phyloP scores from a whole-genome alignment of 345 rosid species.

The Pistacia integerrima region DNA sequence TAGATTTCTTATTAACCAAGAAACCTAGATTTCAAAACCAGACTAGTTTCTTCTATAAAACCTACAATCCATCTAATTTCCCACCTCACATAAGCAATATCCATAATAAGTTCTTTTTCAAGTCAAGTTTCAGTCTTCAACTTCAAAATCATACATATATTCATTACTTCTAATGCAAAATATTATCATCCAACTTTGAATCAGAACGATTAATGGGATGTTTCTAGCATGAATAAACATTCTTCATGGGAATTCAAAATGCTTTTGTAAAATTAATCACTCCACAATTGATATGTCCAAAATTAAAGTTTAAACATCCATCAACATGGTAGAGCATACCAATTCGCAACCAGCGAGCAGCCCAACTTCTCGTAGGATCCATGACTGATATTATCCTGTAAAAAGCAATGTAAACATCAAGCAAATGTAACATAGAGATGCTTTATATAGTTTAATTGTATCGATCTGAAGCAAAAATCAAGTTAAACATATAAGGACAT shows the following conservation, averaged over 20 bases:
- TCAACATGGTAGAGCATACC: slow-evolving; percentile 44
- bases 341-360: slow-evolving; percentile 94
- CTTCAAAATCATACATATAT: background rate
- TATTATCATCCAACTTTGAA: background rate
- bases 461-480: background rate
- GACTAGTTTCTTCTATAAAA: too few species aligned
- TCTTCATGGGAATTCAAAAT: background rate
- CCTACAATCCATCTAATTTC: background rate
- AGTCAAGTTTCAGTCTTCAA: background rate
- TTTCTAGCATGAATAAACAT: background rate
- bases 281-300: too few species aligned
- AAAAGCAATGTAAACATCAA: background rate
- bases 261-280: background rate
- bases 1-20: too few species aligned
- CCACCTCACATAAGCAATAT: background rate
- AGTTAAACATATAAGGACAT: background rate
- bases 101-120: background rate
- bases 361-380: slow-evolving; percentile 97
- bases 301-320: too few species aligned
- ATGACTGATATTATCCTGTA: slow-evolving; percentile 87
- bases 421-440: background rate
- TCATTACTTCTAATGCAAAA: background rate
- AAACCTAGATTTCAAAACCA: too few species aligned
- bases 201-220: background rate
- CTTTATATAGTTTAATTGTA: background rate